Evolutionary conservation across 441 rosid genomes (phyloP).

Genomic region (Populus hybrid): DNA sequence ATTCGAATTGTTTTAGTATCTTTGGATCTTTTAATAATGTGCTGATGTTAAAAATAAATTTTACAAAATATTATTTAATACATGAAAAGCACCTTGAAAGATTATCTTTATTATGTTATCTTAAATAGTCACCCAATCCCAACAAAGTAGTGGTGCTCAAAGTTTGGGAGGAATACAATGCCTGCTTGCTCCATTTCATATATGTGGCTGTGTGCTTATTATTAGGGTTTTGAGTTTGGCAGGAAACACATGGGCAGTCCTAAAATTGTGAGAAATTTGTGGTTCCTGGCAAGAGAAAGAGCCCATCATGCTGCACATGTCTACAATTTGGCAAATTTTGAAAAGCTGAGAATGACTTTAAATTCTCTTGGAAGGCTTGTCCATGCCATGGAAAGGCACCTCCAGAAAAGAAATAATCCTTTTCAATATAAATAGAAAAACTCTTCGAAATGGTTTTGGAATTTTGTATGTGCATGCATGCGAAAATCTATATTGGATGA

Average conservation of each 20-base stretch:
- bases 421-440: neutral
- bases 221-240: constrained; percentile 23
- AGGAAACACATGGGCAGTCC: constrained; percentile 20
- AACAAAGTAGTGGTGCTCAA: constrained; percentile 16
- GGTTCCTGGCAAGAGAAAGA: neutral
- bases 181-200: constrained; percentile 19
- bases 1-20: no score
- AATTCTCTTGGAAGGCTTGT: neutral
- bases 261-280: neutral
- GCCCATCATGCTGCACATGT: neutral
- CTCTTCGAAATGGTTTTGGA: no score
- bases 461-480: no score
- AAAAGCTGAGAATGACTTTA: neutral
- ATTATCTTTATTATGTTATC: no score
- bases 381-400: neutral
- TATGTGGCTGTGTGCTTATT: constrained; percentile 10
- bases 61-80: no score
- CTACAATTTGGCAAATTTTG: neutral
- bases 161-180: constrained; percentile 29
- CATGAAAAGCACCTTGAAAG: no score
- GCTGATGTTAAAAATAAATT: no score
- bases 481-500: no score
- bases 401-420: no score
- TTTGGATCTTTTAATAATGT: no score
- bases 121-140: no score